These are phyloP conservation scores for Nidula niveotomentosa DNA, from an alignment of 1,284 basidiomycete genomes.

Conservation along the genomic window DNA sequence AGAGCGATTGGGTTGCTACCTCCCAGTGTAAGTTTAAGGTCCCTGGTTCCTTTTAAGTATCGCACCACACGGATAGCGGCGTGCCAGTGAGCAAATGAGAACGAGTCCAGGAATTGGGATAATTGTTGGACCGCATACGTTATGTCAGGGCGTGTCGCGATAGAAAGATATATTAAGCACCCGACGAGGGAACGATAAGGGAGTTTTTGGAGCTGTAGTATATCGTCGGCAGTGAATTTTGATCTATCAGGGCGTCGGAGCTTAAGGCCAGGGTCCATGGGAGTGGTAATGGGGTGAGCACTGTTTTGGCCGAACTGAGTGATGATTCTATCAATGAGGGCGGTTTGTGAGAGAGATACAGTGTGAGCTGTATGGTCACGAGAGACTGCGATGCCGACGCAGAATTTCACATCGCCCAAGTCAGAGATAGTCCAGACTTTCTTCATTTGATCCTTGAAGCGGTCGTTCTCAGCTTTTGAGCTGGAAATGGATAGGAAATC, in stretches of 20 bases:
- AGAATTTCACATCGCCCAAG: constrained; percentile 18
- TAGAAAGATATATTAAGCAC: constrained; percentile 35
- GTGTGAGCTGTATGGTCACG: constrained; percentile 18
- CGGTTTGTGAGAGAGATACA: constrained; percentile 31
- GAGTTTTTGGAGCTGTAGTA: constrained; percentile 2
- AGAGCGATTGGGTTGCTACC: not conserved
- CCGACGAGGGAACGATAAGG: constrained; percentile 31
- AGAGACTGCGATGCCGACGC: constrained; percentile 28
- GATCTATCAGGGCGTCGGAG: constrained; percentile 6
- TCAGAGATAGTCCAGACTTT: constrained; percentile 25
- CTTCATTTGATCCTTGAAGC: constrained; percentile 21
- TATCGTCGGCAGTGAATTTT: constrained; percentile 4
- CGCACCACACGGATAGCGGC: not conserved
- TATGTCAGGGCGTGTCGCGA: constrained; percentile 38
- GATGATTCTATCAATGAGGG: constrained; percentile 34
- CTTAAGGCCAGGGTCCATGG: constrained; percentile 13
- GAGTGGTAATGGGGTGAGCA: constrained; percentile 6
- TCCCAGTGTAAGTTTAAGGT: not conserved
- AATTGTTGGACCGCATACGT: constrained; percentile 18
- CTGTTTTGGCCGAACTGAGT: constrained; percentile 27
- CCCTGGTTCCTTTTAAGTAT: not conserved
- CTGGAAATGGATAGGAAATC: constrained; percentile 26
- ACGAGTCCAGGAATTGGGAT: not conserved
- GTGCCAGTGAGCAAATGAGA: not conserved
- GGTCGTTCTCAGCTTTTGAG: constrained; percentile 12